Percentiles rank a stretch among this genome's conserved stretches.
Evolutionary conservation across 345 rosid species (phyloP).

Genomic region (Acer saccharum): DNA sequence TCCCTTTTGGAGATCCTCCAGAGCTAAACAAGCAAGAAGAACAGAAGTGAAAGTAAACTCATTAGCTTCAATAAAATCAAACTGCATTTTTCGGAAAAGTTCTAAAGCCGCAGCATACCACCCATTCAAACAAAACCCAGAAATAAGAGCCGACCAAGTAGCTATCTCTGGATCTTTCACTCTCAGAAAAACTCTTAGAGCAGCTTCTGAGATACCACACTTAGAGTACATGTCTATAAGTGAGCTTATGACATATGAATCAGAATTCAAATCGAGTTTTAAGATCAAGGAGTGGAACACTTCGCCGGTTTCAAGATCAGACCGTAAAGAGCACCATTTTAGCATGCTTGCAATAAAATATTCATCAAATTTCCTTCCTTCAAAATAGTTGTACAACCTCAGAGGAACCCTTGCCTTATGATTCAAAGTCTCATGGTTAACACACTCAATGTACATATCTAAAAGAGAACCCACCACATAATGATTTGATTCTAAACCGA

Average conservation of each 20-base stretch:
- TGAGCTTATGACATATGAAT: slow-evolving; percentile 25
- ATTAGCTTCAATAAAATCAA: slow-evolving; percentile 28
- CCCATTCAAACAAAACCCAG: slow-evolving; percentile 25
- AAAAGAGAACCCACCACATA: slow-evolving; percentile 32
- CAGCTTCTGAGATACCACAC: slow-evolving; percentile 28
- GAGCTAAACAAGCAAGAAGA: slow-evolving; percentile 29
- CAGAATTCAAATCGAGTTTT: slow-evolving; percentile 25
- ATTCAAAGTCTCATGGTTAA: slow-evolving; percentile 14
- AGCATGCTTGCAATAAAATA: slow-evolving; percentile 29
- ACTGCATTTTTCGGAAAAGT: slow-evolving; percentile 30
- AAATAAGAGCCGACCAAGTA: slow-evolving; percentile 28
- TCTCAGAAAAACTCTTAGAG: slow-evolving; percentile 24
- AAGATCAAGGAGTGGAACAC: slow-evolving; percentile 23
- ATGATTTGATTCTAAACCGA: slow-evolving; percentile 25
- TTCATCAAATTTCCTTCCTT: slow-evolving; percentile 20
- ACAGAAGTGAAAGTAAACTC: slow-evolving; percentile 35
- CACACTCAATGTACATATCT: slow-evolving; percentile 32
- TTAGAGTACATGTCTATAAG: slow-evolving; percentile 36
- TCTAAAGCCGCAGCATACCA: slow-evolving; percentile 21
- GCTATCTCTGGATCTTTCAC: slow-evolving; percentile 16
- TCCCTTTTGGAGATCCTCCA: slow-evolving; percentile 29
- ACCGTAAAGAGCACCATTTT: slow-evolving; percentile 32
- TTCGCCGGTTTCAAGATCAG: slow-evolving; percentile 26
- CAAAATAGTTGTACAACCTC: slow-evolving; percentile 21
- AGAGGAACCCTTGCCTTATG: slow-evolving; percentile 13